Evolutionary conservation across 345 rosid genomes (phyloP).

Genomic region (Citrus cavaleriei): DNA sequence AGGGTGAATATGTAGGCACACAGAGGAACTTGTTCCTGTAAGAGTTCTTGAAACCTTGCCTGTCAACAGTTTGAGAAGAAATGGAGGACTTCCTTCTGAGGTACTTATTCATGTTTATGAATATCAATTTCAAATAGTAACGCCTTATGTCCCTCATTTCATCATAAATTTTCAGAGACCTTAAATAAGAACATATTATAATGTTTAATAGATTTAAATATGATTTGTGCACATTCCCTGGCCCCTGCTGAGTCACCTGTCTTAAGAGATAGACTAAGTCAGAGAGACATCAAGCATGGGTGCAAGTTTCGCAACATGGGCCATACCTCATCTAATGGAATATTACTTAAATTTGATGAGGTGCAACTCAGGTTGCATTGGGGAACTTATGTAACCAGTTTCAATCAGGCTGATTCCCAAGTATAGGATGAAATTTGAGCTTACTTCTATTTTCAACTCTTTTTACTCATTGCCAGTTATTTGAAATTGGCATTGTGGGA

Average conservation of each 20-base stretch:
- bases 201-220: neutral
- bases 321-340: neutral
- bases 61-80: constrained; percentile 50
- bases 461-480: neutral
- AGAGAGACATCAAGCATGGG: neutral
- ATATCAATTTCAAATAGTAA: neutral
- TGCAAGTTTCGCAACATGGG: neutral
- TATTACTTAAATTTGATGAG: neutral
- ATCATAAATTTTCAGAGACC: neutral
- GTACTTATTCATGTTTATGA: constrained; percentile 24
- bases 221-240: neutral
- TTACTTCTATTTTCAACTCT: neutral
- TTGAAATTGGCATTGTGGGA: neutral
- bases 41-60: constrained; percentile 93
- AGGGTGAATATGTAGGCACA: constrained; percentile 54
- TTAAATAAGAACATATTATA: neutral
- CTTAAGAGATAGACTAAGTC: neutral
- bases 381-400: neutral
- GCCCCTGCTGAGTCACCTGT: neutral
- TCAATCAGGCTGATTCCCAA: too few species aligned
- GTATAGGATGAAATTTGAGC: neutral
- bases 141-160: neutral
- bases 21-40: constrained; percentile 66
- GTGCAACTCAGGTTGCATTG: neutral
- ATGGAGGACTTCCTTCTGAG: constrained; percentile 76